Percentiles rank a stretch among this genome's conserved stretches.
Evolutionary conservation across 2,329 filamentous ascomycete species (phyloP).

Genomic region (Fusarium beomiforme): DNA sequence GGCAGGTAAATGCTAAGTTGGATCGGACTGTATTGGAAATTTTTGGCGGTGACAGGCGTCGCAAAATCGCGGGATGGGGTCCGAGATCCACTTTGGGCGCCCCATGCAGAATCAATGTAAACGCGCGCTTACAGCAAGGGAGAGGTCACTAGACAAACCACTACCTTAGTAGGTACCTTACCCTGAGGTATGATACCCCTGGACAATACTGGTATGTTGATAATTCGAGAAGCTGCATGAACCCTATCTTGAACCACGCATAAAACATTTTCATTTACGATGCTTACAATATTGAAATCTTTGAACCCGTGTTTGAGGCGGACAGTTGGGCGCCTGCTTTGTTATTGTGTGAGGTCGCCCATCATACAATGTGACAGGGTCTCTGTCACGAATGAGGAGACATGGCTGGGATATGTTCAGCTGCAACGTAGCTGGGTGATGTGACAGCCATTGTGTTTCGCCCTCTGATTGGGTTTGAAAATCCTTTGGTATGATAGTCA

Average conservation of each 20-base stretch:
- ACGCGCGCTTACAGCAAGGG: conserved; percentile 44
- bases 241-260: neutral
- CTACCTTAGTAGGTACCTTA: no score
- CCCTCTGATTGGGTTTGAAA: conserved; percentile 11
- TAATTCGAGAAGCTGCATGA: neutral
- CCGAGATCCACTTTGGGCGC: conserved; percentile 13
- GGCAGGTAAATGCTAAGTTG: conserved; percentile 14
- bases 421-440: conserved; percentile 19
- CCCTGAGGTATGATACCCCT: neutral
- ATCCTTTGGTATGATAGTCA: neutral
- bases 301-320: neutral
- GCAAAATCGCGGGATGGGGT: conserved; percentile 32
- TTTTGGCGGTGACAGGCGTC: conserved; percentile 44
- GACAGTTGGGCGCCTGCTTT: conserved; percentile 27
- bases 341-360: conserved; percentile 21
- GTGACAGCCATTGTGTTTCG: conserved; percentile 14
- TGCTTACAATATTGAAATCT: neutral
- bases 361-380: conserved; percentile 23
- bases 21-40: conserved; percentile 20
- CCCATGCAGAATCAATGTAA: conserved; percentile 23
- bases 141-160: neutral
- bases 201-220: neutral
- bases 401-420: conserved; percentile 25
- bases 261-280: neutral
- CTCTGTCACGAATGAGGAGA: conserved; percentile 25